phyloP scores from a whole-genome alignment of 116 monocot genomes.

The Iris pallida region DNA sequence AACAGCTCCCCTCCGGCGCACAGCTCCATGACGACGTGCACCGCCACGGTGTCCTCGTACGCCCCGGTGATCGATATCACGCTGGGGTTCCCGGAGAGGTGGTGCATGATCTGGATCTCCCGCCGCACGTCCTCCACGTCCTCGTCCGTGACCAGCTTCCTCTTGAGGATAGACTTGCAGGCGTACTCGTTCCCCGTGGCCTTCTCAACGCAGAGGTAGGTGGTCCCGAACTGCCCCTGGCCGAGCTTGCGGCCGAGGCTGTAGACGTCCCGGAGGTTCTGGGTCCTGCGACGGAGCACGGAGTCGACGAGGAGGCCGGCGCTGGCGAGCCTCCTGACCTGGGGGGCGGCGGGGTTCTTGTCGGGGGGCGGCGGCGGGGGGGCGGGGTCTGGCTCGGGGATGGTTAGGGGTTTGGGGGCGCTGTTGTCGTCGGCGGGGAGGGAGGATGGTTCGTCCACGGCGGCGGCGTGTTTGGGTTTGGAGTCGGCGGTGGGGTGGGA shows the following conservation, averaged over 20 bases:
- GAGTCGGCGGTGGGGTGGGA: not conserved
- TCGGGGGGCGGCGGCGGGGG: not conserved
- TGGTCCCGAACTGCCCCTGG: conserved; percentile 45
- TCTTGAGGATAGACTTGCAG: conserved; percentile 43
- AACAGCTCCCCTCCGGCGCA: conserved; percentile 44
- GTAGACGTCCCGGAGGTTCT: conserved; percentile 20
- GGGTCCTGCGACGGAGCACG: conserved; percentile 12
- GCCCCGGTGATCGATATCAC: conserved; percentile 40
- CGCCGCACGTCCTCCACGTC: conserved; percentile 41
- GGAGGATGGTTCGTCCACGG: no score
- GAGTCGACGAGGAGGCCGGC: conserved; percentile 20
- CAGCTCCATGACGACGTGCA: conserved; percentile 44
- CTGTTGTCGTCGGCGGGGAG: no score
- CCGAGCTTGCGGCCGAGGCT: conserved; percentile 37
- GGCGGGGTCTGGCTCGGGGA: not conserved
- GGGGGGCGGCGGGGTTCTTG: not conserved
- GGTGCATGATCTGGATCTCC: conserved; percentile 53
- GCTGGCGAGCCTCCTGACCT: conserved; percentile 12
- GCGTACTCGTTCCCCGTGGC: conserved; percentile 22
- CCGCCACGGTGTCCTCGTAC: conserved; percentile 32
- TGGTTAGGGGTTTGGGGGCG: conserved; percentile 2
- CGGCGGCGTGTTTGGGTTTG: no score
- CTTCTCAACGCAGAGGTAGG: conserved; percentile 36
- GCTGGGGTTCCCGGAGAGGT: conserved; percentile 28
- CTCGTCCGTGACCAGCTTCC: conserved; percentile 26